phyloP scores from a whole-genome alignment of 805 yeast genomes.

The Middelhovenomyces tepae region DNA sequence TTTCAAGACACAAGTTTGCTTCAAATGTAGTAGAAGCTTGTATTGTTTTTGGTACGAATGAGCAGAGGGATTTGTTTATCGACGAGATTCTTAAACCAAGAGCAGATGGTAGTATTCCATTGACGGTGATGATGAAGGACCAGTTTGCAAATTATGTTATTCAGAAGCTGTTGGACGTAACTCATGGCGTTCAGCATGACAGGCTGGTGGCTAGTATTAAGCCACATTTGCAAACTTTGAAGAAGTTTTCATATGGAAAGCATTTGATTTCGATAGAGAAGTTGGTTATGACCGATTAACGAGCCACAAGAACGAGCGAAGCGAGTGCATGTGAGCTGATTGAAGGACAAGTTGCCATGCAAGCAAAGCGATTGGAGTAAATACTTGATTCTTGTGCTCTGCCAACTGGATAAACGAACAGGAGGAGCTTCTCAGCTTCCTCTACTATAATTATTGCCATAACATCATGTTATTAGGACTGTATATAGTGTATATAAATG shows the following conservation, averaged over 20 bases:
- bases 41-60: slow-evolving; percentile 58
- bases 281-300: slow-evolving; percentile 31
- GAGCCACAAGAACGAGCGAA: too few species aligned
- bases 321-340: too few species aligned
- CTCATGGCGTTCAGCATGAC: slow-evolving; percentile 57
- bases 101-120: slow-evolving; percentile 33
- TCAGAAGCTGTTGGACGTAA: slow-evolving; percentile 82
- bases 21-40: slow-evolving; percentile 96
- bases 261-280: slow-evolving; percentile 79
- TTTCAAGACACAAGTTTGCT: slow-evolving; percentile 95
- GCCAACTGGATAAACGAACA: too few species aligned
- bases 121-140: slow-evolving; percentile 92
- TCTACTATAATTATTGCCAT: too few species aligned
- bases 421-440: too few species aligned
- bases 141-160: slow-evolving; percentile 97
- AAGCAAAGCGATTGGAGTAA: too few species aligned
- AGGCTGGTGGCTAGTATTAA: slow-evolving; percentile 65
- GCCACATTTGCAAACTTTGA: slow-evolving; percentile 68
- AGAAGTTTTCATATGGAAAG: slow-evolving; percentile 64
- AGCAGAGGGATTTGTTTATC: slow-evolving; percentile 55
- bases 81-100: slow-evolving; percentile 42
- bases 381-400: too few species aligned
- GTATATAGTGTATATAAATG: too few species aligned
- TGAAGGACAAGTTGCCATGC: too few species aligned
- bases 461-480: too few species aligned